phyloP scores from a whole-genome alignment of 768 basidiomycete species.

The Pleurotus pulmonarius region DNA sequence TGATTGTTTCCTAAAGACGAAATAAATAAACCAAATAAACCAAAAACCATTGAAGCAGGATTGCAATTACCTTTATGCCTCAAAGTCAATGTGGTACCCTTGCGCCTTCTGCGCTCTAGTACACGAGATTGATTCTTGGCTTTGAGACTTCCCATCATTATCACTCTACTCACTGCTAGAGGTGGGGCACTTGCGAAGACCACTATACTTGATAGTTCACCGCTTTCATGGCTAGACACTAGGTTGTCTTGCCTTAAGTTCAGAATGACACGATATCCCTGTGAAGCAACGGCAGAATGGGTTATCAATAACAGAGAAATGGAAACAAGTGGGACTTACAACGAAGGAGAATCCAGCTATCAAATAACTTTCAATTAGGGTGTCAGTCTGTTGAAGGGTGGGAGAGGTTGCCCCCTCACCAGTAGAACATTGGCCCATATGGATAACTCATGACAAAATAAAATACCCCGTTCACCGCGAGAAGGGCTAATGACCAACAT shows the following conservation, averaged over 20 bases:
- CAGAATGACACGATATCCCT: not conserved
- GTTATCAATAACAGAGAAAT: not conserved
- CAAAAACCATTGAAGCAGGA: no score
- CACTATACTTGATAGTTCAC: no score
- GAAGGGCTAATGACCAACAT: not conserved
- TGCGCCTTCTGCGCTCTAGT: no score
- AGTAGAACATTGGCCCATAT: not conserved
- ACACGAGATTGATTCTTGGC: no score
- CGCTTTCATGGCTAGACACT: no score
- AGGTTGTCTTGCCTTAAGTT: not conserved
- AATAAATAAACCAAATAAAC: no score
- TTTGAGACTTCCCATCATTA: no score
- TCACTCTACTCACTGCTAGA: no score
- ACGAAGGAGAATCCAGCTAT: not conserved
- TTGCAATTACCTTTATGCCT: no score
- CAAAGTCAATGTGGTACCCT: no score
- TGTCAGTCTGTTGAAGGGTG: not conserved
- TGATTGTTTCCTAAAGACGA: no score
- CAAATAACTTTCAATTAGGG: not conserved
- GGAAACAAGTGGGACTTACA: not conserved
- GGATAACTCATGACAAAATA: not conserved
- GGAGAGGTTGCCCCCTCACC: not conserved
- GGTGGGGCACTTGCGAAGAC: no score
- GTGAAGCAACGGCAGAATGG: not conserved
- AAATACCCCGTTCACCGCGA: not conserved